Evolutionary conservation across 2,329 filamentous ascomycete genomes (phyloP).

Genomic region (Ophiosphaerella narmari): DNA sequence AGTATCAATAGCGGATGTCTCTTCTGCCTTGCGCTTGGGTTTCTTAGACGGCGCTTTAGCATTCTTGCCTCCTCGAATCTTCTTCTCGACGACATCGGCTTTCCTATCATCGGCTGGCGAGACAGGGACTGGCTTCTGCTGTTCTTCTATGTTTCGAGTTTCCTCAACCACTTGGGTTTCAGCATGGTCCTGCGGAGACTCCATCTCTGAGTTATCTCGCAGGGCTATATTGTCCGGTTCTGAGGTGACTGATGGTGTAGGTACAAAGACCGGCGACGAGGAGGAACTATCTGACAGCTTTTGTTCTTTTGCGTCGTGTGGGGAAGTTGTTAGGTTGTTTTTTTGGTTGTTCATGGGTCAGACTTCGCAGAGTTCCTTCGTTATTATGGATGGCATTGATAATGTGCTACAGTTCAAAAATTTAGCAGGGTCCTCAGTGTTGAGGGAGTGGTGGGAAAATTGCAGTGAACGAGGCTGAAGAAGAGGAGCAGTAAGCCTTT

Average conservation of each 20-base stretch:
- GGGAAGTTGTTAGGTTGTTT: slow-evolving; percentile 10
- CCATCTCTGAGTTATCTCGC: slow-evolving; percentile 16
- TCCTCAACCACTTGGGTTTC: slow-evolving; percentile 11
- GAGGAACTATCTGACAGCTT: slow-evolving; percentile 25
- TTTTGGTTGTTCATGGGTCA: slow-evolving; percentile 26
- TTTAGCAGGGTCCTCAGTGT: too few species aligned
- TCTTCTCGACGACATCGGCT: slow-evolving; percentile 6
- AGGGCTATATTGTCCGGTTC: slow-evolving; percentile 24
- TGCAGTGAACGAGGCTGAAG: not conserved
- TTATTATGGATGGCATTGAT: not conserved
- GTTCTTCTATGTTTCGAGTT: slow-evolving; percentile 7
- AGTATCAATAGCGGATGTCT: slow-evolving; percentile 27
- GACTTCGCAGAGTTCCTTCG: not conserved
- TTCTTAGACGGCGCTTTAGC: slow-evolving; percentile 20
- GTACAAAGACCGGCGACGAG: slow-evolving; percentile 30
- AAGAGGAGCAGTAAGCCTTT: not conserved
- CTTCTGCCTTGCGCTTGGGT: slow-evolving; percentile 19
- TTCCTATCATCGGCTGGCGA: slow-evolving; percentile 14
- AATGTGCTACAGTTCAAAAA: not conserved
- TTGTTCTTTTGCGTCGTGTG: slow-evolving; percentile 10
- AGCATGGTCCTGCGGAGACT: slow-evolving; percentile 14
- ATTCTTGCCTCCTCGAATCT: slow-evolving; percentile 12
- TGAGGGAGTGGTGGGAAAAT: not conserved
- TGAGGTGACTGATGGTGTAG: slow-evolving; percentile 28
- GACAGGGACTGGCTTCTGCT: slow-evolving; percentile 3